A percentile compares a stretch with the other conserved stretches of the same genome.
Evolutionary conservation across 2,329 filamentous ascomycete genomes (phyloP).

Genomic region (Parastagonospora avenae): DNA sequence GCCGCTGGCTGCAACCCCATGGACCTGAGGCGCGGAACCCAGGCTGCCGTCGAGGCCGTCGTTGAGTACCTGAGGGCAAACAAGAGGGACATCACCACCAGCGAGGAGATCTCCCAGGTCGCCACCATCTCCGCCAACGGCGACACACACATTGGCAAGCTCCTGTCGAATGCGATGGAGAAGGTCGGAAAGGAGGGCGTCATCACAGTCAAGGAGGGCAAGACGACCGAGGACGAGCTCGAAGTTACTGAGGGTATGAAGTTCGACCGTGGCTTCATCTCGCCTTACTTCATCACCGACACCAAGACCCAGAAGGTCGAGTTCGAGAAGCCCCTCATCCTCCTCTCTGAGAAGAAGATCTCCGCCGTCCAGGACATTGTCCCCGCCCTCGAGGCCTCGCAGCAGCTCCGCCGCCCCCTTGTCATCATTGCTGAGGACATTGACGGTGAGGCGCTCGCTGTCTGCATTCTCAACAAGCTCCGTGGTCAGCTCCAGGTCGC

Average conservation of each 20-base stretch:
- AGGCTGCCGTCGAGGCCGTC: constrained; percentile 92
- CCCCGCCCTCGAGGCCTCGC: constrained; percentile 94
- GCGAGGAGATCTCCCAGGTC: constrained; percentile 95
- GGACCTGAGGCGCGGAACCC: constrained; percentile 96
- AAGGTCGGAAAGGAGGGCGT: constrained; percentile 99
- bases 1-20: constrained; percentile 99
- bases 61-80: constrained; percentile 93
- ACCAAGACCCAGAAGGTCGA: constrained; percentile 98
- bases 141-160: constrained; percentile 89
- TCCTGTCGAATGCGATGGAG: constrained; percentile 99
- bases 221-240: constrained; percentile 96
- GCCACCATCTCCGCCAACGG: constrained; percentile 98
- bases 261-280: constrained; percentile 98
- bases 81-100: constrained; percentile 98
- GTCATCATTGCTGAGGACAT: constrained; percentile 99
- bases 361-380: constrained; percentile 99
- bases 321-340: constrained; percentile 98
- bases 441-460: constrained; percentile 95
- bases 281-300: constrained; percentile 99
- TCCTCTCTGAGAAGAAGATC: constrained; percentile 99
- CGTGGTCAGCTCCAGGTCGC: constrained; percentile 98
- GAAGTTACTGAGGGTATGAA: constrained; percentile 99
- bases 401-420: constrained; percentile 90
- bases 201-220: constrained; percentile 99
- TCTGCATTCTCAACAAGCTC: constrained; percentile 99